phyloP scores from a whole-genome alignment of 768 basidiomycete species.

The Hypholoma sublateritium region DNA sequence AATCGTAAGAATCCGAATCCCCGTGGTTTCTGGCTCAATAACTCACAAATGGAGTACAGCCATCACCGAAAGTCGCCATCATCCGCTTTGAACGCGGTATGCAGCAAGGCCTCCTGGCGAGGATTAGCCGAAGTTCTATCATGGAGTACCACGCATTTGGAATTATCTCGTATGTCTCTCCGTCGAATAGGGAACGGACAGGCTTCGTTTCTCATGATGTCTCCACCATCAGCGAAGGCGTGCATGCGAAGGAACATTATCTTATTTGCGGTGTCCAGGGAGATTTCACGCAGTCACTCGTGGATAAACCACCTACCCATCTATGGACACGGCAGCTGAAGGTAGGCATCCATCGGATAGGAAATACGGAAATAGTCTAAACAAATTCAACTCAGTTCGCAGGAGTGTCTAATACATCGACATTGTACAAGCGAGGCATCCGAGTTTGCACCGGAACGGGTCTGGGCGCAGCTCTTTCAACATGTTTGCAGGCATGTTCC shows the following conservation, averaged over 20 bases:
- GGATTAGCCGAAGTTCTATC: constrained; percentile 72
- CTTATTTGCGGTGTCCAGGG: constrained; percentile 85
- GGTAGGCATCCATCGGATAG: constrained; percentile 33
- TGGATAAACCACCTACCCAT: constrained; percentile 66
- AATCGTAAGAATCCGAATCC: constrained; percentile 48
- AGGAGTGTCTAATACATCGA: constrained; percentile 79
- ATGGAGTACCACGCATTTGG: constrained; percentile 89
- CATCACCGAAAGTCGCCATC: constrained; percentile 78
- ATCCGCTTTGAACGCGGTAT: constrained; percentile 82
- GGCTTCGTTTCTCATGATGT: constrained; percentile 6
- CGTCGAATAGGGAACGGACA: constrained; percentile 1
- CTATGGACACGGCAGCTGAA: constrained; percentile 84
- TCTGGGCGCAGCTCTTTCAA: constrained; percentile 78
- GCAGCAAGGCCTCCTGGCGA: constrained; percentile 81
- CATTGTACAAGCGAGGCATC: constrained; percentile 75
- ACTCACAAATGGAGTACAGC: constrained; percentile 38
- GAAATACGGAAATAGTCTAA: not conserved
- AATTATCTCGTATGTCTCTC: constrained; percentile 66
- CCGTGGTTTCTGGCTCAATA: not conserved
- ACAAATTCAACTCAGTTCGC: constrained; percentile 50
- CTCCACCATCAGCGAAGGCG: constrained; percentile 55
- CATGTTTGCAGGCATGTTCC: constrained; percentile 70
- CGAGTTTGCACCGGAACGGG: constrained; percentile 87
- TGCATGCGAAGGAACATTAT: constrained; percentile 73
- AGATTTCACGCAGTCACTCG: constrained; percentile 76